phyloP scores from a whole-genome alignment of 2,329 filamentous ascomycete genomes.

The Aspergillus thermomutatus region DNA sequence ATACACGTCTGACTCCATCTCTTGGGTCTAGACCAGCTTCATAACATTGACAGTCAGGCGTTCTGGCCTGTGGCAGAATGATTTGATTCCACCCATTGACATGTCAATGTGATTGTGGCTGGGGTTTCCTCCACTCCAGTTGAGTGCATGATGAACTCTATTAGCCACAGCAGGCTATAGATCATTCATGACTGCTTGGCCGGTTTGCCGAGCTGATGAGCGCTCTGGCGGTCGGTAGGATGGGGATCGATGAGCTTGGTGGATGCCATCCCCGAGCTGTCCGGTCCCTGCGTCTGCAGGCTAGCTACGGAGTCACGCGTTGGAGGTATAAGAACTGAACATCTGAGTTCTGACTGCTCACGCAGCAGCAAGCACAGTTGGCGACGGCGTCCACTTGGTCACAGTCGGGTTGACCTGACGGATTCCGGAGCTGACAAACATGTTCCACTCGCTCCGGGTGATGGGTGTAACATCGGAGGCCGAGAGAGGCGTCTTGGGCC shows the following conservation, averaged over 20 bases:
- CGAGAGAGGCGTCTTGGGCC: slow-evolving; percentile 39
- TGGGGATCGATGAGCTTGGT: not conserved
- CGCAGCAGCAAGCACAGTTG: slow-evolving; percentile 28
- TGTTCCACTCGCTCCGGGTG: slow-evolving; percentile 42
- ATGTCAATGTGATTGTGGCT: not conserved
- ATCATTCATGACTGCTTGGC: not conserved
- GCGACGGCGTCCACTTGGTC: slow-evolving; percentile 38
- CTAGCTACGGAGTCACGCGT: not conserved
- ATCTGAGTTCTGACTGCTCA: slow-evolving; percentile 12
- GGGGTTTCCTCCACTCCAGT: not conserved
- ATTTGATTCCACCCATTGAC: not conserved
- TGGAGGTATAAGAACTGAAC: not conserved
- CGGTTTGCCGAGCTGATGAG: too few relatives aligned
- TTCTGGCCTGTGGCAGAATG: not conserved
- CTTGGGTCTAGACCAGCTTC: not conserved
- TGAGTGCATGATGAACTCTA: not conserved
- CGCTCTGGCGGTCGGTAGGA: not conserved
- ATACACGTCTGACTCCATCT: not conserved
- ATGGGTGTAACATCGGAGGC: slow-evolving; percentile 44
- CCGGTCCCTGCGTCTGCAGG: not conserved
- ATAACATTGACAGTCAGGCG: not conserved
- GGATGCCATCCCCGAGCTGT: not conserved
- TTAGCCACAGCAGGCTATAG: not conserved
- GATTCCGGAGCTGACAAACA: slow-evolving; percentile 33
- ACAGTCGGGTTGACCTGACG: slow-evolving; percentile 27